Conservation (phyloP, 495 filamentous ascomycete genomes). For the Pyrenula massariospora region DNA sequence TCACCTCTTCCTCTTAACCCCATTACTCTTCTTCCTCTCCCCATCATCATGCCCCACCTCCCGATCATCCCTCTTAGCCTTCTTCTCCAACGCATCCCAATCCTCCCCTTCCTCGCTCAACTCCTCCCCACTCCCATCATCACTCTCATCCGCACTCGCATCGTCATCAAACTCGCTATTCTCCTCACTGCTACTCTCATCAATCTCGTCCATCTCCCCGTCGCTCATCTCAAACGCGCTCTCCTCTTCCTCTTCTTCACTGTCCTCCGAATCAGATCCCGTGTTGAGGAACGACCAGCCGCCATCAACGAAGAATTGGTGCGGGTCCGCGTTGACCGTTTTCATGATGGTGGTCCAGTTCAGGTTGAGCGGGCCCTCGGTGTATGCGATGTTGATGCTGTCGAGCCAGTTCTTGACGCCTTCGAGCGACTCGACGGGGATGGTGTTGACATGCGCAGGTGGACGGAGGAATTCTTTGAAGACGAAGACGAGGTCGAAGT, state of each 20-base stretch:
- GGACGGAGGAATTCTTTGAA: conserved; percentile 89
- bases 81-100: conserved; percentile 86
- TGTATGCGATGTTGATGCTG: conserved; percentile 84
- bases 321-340: conserved; percentile 85
- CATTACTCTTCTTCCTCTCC: conserved; percentile 42
- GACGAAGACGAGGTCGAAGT: conserved; percentile 96
- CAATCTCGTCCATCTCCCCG: conserved; percentile 65
- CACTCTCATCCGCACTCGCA: conserved; percentile 59
- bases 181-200: conserved; percentile 76
- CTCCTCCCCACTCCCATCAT: conserved; percentile 56
- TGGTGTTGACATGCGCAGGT: conserved; percentile 92
- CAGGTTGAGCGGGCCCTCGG: conserved; percentile 90
- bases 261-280: conserved; percentile 78
- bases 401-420: conserved; percentile 97
- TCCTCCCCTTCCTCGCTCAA: conserved; percentile 48
- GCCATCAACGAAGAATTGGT: conserved; percentile 88
- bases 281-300: conserved; percentile 89
- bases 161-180: conserved; percentile 90
- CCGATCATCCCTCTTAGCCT: conserved; percentile 78
- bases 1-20: not conserved
- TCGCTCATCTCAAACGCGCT: conserved; percentile 83
- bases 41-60: conserved; percentile 65
- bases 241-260: conserved; percentile 73
- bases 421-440: conserved; percentile 89
- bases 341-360: conserved; percentile 99